These are phyloP conservation scores for Pinus albicaulis DNA, from an alignment of 75 land plant species.

Conservation along the genomic window DNA sequence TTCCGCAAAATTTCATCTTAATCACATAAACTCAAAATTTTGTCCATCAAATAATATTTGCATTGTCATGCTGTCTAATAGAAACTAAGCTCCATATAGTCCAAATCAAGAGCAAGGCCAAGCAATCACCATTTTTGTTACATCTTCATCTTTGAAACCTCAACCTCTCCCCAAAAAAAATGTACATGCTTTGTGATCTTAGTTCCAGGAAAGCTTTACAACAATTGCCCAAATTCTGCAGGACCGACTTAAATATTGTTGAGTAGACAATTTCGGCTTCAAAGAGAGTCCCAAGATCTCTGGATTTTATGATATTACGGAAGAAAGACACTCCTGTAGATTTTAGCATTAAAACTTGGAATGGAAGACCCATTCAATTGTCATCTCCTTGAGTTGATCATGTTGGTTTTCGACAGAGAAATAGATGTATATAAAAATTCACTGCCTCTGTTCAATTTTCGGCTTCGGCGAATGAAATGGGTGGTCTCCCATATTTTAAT, in stretches of 20 bases:
- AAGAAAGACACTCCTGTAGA: conserved; percentile 39
- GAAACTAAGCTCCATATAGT: conserved; percentile 56
- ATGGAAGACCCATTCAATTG: no score
- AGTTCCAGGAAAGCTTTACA: conserved; percentile 44
- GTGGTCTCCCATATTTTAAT: no score
- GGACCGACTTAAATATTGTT: conserved; percentile 53
- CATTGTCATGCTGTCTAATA: no score
- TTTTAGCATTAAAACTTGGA: no score
- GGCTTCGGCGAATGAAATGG: no score
- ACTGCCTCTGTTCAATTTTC: no score
- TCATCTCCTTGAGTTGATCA: no score
- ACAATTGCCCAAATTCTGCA: conserved; percentile 42
- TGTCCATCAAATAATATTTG: no score
- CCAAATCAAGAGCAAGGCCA: conserved; percentile 54
- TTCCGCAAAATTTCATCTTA: no score
- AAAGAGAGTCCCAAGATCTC: conserved; percentile 55
- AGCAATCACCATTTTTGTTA: conserved; percentile 56
- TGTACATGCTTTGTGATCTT: conserved; percentile 47
- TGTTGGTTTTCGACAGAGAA: no score
- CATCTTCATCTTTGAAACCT: conserved; percentile 47
- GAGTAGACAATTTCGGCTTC: conserved; percentile 39
- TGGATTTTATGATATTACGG: conserved; percentile 63
- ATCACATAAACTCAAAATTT: no score
- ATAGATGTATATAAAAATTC: no score
- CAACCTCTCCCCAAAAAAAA: conserved; percentile 38